These are phyloP conservation scores for Termitomyces sp. DNA, from an alignment of 768 basidiomycete species.

Conservation along the genomic window DNA sequence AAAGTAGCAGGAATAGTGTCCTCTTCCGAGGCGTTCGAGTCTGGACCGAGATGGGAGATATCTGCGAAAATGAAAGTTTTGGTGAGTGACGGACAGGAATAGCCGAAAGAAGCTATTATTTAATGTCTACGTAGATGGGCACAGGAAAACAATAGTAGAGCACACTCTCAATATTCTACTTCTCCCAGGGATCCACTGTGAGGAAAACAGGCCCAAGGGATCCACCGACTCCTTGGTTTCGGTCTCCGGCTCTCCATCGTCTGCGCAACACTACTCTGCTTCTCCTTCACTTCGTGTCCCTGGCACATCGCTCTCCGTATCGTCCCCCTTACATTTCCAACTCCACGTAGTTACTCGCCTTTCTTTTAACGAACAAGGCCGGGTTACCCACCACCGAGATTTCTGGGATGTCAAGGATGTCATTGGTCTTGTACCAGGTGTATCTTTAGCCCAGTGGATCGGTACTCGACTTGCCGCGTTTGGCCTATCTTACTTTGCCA, in stretches of 20 bases:
- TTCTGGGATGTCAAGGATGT: conserved; percentile 82
- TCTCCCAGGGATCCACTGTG: conserved; percentile 68
- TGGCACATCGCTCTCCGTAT: conserved; percentile 56
- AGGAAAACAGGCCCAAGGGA: conserved; percentile 31
- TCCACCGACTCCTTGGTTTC: conserved; percentile 42
- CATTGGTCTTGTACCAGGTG: conserved; percentile 69
- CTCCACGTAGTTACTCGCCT: conserved; percentile 72
- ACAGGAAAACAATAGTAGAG: conserved; percentile 68
- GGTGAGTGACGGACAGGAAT: conserved; percentile 39
- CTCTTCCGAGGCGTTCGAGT: conserved; percentile 66
- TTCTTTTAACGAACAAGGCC: conserved; percentile 80
- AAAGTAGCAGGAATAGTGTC: conserved; percentile 28
- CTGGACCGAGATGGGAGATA: conserved; percentile 75
- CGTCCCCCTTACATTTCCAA: conserved; percentile 72
- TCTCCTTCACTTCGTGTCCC: conserved; percentile 54
- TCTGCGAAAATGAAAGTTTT: conserved; percentile 78
- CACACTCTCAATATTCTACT: conserved; percentile 78
- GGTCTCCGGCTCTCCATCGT: conserved; percentile 27
- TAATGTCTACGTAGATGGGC: conserved; percentile 9
- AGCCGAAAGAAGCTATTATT: conserved; percentile 3
- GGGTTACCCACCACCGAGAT: conserved; percentile 77
- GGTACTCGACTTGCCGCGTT: conserved; percentile 59
- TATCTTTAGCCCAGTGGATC: conserved; percentile 68
- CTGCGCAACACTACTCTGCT: conserved; percentile 33
- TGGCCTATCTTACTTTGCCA: conserved; percentile 47